Conservation (phyloP, 1,139 yeast genomes). For the Zygotorulaspora mrakii region DNA sequence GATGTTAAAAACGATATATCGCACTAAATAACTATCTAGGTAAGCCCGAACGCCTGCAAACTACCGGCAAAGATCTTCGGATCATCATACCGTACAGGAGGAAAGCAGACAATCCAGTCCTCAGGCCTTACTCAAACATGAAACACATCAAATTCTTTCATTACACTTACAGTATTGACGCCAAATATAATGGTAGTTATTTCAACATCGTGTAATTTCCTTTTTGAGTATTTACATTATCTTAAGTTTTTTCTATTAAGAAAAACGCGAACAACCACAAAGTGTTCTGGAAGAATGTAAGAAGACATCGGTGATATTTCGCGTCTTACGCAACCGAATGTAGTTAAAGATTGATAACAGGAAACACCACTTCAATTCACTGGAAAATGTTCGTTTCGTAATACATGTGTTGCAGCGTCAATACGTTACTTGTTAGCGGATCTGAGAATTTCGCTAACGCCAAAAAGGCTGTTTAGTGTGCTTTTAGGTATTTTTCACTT, state of each 20-base stretch:
- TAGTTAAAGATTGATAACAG: background rate
- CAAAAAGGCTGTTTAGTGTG: background rate
- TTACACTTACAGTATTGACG: no score
- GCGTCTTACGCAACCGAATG: conserved; percentile 1
- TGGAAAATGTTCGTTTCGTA: no score
- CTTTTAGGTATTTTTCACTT: conserved; percentile 3
- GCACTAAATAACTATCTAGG: no score
- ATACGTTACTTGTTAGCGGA: background rate
- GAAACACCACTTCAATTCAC: no score
- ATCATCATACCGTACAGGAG: no score
- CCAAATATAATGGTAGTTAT: no score
- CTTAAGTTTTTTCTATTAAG: background rate
- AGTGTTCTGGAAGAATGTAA: conserved; percentile 2
- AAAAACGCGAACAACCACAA: background rate
- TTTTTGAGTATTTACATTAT: background rate
- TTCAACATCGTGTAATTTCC: conserved; percentile 1
- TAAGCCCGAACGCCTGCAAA: no score
- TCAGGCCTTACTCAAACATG: no score
- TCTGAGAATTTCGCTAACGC: conserved; percentile 1
- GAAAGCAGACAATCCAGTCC: no score
- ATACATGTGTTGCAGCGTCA: background rate
- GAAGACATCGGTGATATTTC: background rate
- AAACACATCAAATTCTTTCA: no score
- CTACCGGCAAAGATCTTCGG: no score
- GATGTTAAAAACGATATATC: no score